Evolutionary conservation across 345 rosid species (phyloP).

Genomic region (Ricinus communis): DNA sequence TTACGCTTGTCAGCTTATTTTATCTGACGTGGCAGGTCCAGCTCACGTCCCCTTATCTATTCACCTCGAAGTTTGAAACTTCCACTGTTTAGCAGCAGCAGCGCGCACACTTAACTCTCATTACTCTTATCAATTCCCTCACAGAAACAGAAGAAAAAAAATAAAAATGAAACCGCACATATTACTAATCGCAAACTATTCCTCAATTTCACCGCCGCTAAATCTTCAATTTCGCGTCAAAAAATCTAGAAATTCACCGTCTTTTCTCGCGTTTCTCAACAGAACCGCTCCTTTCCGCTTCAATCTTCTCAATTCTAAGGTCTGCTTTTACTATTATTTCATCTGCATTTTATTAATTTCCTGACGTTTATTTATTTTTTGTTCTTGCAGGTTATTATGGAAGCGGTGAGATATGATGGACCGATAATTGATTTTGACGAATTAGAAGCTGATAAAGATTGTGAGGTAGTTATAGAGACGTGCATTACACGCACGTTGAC

Average conservation of each 20-base stretch:
- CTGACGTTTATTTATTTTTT: neutral
- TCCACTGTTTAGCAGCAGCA: neutral
- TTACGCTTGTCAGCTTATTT: neutral
- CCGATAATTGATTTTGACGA: constrained; percentile 40
- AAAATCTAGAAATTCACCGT: neutral
- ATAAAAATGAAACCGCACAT: neutral
- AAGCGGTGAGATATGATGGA: constrained; percentile 60
- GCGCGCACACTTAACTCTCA: neutral
- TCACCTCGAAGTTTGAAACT: neutral
- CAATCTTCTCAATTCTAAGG: neutral
- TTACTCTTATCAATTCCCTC: too few relatives aligned
- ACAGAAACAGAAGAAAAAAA: too few relatives aligned
- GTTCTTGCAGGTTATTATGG: constrained; percentile 37
- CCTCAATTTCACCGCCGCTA: neutral
- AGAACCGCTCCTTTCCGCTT: constrained; percentile 14
- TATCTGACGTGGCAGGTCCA: constrained; percentile 5
- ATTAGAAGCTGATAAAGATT: constrained; percentile 42
- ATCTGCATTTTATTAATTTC: neutral
- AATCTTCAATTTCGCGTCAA: neutral
- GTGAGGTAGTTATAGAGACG: constrained; percentile 55
- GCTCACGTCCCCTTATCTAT: neutral
- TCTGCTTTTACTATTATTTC: constrained; percentile 8
- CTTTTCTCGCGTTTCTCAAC: constrained; percentile 21
- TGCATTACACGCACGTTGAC: constrained; percentile 66
- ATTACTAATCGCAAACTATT: neutral